phyloP scores from a whole-genome alignment of 108 stramenopile genomes.

The Bacterosira constricta region DNA sequence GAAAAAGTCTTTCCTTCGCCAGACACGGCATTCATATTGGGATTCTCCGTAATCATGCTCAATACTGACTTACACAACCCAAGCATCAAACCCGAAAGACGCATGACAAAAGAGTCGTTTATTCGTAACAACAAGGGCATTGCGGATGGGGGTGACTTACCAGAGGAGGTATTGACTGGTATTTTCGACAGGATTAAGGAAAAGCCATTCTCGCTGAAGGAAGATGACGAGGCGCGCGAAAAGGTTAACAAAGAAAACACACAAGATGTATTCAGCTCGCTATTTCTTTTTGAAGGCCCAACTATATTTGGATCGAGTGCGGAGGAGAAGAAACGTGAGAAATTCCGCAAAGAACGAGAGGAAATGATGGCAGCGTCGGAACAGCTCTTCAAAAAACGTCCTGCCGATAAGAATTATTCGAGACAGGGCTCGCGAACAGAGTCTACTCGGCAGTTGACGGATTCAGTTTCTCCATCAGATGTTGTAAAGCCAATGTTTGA shows the following conservation, averaged over 20 bases:
- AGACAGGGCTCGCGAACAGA: constrained; percentile 13
- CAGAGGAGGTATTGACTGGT: constrained; percentile 84
- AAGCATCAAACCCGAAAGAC: constrained; percentile 88
- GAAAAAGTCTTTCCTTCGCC: constrained; percentile 92
- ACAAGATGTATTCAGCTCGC: constrained; percentile 54
- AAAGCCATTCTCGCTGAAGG: constrained; percentile 94
- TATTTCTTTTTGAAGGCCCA: constrained; percentile 71
- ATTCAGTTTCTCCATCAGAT: constrained; percentile 72
- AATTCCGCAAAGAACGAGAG: constrained; percentile 92
- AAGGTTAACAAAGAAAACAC: constrained; percentile 51
- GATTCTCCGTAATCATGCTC: constrained; percentile 99
- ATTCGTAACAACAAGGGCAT: constrained; percentile 96
- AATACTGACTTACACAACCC: constrained; percentile 99
- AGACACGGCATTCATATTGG: constrained; percentile 98
- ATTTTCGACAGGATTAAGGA: constrained; percentile 95
- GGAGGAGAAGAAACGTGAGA: constrained; percentile 79
- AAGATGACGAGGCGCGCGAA: constrained; percentile 91
- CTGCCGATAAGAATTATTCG: constrained; percentile 25
- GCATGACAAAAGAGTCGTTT: constrained; percentile 96
- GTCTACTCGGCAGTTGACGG: constrained; percentile 15
- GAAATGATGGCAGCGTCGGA: constrained; percentile 93
- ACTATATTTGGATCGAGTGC: constrained; percentile 59
- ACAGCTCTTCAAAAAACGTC: constrained; percentile 58
- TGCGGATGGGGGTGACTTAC: constrained; percentile 92
- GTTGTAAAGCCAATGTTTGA: constrained; percentile 96